Evolutionary conservation across 2,329 filamentous ascomycete species (phyloP).

Genomic region (Thielaviopsis euricoi): DNA sequence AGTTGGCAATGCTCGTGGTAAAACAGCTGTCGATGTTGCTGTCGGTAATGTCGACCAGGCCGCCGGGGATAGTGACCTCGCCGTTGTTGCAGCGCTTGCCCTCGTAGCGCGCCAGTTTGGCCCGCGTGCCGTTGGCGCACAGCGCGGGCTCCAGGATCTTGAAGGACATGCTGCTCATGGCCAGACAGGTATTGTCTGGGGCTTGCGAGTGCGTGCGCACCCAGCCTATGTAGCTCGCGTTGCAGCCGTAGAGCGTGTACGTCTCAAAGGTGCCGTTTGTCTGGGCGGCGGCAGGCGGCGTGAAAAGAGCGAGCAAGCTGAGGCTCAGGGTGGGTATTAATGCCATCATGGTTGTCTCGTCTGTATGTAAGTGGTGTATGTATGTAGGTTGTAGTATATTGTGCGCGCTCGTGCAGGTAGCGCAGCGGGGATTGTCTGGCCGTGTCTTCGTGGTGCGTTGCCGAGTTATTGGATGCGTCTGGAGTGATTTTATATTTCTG

Average conservation of each 20-base stretch:
- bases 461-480: not conserved
- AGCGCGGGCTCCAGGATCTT: conserved; percentile 9
- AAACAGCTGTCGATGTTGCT: conserved; percentile 9
- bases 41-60: conserved; percentile 10
- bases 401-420: not conserved
- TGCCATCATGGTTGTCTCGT: not conserved
- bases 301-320: not conserved
- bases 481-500: too few species aligned
- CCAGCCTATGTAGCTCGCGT: conserved; percentile 5
- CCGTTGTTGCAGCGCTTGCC: conserved; percentile 11
- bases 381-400: not conserved
- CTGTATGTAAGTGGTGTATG: too few species aligned
- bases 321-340: not conserved
- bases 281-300: not conserved
- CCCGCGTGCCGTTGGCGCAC: conserved; percentile 13
- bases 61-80: conserved; percentile 11
- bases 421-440: not conserved
- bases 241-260: conserved; percentile 10
- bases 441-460: not conserved
- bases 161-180: conserved; percentile 10
- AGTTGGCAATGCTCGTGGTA: conserved; percentile 1
- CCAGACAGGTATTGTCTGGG: conserved; percentile 12
- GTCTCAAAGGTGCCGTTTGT: conserved; percentile 11
- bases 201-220: conserved; percentile 5
- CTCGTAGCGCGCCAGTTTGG: conserved; percentile 12